Conservation (phyloP, 331 rosid species). For the Erythrophleum ivorense region DNA sequence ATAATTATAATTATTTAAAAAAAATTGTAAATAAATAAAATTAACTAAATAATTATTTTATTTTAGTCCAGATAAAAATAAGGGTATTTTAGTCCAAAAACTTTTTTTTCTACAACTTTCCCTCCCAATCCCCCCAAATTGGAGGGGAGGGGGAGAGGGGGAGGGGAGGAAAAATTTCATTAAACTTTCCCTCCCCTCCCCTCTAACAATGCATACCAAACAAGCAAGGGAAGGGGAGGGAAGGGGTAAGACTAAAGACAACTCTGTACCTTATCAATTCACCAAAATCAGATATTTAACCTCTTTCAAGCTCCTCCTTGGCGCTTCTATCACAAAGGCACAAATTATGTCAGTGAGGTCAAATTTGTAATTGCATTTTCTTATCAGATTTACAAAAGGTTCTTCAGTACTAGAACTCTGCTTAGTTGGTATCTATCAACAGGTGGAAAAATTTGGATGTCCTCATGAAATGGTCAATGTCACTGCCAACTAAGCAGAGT, state of each 20-base stretch:
- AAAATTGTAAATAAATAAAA: no score
- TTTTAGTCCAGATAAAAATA: no score
- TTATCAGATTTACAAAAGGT: not conserved
- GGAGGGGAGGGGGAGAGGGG: no score
- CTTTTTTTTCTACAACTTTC: no score
- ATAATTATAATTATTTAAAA: no score
- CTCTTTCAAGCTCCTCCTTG: not conserved
- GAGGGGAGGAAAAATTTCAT: no score
- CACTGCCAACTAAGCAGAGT: not conserved
- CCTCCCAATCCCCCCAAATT: no score
- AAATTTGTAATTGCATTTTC: not conserved
- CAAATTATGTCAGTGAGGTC: not conserved
- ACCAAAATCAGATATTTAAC: slow-evolving; percentile 5
- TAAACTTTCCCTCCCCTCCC: no score
- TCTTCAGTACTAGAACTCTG: not conserved
- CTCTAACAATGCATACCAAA: no score
- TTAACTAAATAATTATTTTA: no score
- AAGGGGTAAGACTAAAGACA: slow-evolving; percentile 5
- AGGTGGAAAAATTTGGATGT: not conserved
- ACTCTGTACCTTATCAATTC: slow-evolving; percentile 22
- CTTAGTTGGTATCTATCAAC: not conserved
- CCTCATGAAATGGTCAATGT: not conserved
- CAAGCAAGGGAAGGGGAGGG: no score
- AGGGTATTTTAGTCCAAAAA: no score
- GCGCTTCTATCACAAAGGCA: slow-evolving; percentile 32